Evolutionary conservation across 192 early-diverging fungal genomes (phyloP), one percentile per base, ranked within the genome.

Genomic region (Rhizophagus clarus): DNA sequence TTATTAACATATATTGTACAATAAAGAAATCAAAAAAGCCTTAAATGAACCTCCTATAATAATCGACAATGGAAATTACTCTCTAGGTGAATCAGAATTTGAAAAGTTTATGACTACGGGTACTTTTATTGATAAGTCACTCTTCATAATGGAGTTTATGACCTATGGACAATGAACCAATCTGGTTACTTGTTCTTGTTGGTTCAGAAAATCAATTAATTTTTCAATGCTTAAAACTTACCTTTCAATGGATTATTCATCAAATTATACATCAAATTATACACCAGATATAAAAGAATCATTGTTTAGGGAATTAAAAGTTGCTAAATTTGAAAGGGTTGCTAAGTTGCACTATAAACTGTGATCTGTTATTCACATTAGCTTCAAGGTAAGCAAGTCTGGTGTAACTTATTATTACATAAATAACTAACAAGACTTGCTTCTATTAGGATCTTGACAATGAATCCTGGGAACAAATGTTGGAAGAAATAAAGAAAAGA

Each of bases 141-240:
- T 67, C 8, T 79, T 79, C 22, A 79, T 72, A 45, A 49, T 68
- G 14, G 77, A 79, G 29, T 63, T 68, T 31, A 79, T 79, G 42
- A 37, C 56, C 6, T 34, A 51, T 29, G 45, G 62, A 49, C 34
- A 45, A 47, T 22, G 40, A 11, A 45, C 77, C 24, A 68, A 17
- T 26, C 62, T 79, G 6, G 72, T 79, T 51, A 79, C 34, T 72
- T 24, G 77, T 4, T 67, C 77, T 49, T 67, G 26, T 47, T 9
- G 24, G 47, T 73, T 73, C 26, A 24, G 77, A 11, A 72, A 79
- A 68, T 47, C 77, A 6, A 68, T 45, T 9, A 79, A 79, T 37
- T 45, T 79, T 37, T 79, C 45, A 4, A 79, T 79, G 67, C 67
- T 79, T 34, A 8, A 63, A 17, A 68, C 67, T 24, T 79, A 72